phyloP scores from a whole-genome alignment of 352 stramenopile species.

The Phytophthora lateralis region DNA sequence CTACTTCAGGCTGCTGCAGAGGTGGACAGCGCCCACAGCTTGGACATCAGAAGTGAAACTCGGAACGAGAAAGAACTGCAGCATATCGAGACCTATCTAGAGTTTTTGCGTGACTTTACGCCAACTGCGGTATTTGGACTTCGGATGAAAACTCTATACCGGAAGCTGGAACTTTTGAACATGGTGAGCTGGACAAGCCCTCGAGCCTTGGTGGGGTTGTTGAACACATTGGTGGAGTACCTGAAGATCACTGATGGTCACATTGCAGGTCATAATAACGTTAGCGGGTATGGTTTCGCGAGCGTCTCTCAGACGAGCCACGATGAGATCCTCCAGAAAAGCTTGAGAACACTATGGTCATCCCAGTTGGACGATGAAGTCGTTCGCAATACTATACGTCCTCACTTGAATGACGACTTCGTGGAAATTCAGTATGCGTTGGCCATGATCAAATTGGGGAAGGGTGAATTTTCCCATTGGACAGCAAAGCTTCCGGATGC shows the following conservation, averaged over 20 bases:
- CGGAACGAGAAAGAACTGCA: slow-evolving; percentile 23
- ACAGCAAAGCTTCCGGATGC: slow-evolving; percentile 36
- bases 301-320: slow-evolving; percentile 19
- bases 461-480: slow-evolving; percentile 38
- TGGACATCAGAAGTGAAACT: slow-evolving; percentile 16
- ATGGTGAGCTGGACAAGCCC: slow-evolving; percentile 16
- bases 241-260: slow-evolving; percentile 22
- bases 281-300: slow-evolving; percentile 8
- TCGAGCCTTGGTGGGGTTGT: slow-evolving; percentile 11
- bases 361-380: slow-evolving; percentile 20
- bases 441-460: slow-evolving; percentile 36
- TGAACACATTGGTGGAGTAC: slow-evolving; percentile 33
- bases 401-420: slow-evolving; percentile 22
- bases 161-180: slow-evolving; percentile 33
- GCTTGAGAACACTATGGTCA: slow-evolving; percentile 27
- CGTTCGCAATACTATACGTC: slow-evolving; percentile 19
- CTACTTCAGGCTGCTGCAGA: slow-evolving; percentile 29
- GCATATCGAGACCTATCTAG: slow-evolving; percentile 28
- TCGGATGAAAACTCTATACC: slow-evolving; percentile 23
- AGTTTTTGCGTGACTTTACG: slow-evolving; percentile 37
- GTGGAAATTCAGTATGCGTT: slow-evolving; percentile 32
- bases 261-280: slow-evolving; percentile 7
- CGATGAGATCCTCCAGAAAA: slow-evolving; percentile 22
- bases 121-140: slow-evolving; percentile 16
- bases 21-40: slow-evolving; percentile 17